These are phyloP conservation scores for Trichoderma asperellum DNA, from an alignment of 2,329 filamentous ascomycete species.

Conservation along the genomic window DNA sequence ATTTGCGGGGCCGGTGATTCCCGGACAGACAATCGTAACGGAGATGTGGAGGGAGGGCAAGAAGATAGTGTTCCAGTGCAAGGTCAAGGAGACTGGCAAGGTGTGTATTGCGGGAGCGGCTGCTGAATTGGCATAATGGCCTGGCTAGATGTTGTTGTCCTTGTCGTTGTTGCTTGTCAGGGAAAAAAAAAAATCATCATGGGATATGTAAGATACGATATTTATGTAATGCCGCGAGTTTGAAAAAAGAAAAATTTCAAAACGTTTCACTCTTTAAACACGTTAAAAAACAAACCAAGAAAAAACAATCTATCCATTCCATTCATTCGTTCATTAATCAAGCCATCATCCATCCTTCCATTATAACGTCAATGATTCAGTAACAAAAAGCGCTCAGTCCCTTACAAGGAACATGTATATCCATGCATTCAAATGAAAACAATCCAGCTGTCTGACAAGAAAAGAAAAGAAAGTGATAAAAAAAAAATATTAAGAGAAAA, in stretches of 20 bases:
- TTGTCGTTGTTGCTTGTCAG: neutral
- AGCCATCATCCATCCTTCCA: neutral
- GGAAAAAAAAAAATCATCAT: neutral
- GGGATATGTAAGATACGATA: neutral
- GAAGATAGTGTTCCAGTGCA: constrained; percentile 81
- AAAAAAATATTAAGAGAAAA: no score
- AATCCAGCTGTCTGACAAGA: neutral
- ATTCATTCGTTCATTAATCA: neutral
- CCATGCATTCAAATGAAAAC: neutral
- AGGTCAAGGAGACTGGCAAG: constrained; percentile 92
- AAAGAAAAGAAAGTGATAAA: neutral
- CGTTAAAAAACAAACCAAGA: neutral
- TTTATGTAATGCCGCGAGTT: neutral
- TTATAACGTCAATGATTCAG: neutral
- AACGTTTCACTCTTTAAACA: neutral
- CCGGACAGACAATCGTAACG: constrained; percentile 85
- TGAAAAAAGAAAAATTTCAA: neutral
- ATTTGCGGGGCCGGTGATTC: constrained; percentile 83
- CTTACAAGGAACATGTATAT: neutral
- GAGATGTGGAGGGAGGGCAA: constrained; percentile 93
- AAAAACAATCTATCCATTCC: constrained; percentile 4
- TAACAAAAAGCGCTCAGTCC: constrained; percentile 5
- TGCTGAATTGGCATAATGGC: constrained; percentile 64
- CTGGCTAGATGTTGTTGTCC: neutral
- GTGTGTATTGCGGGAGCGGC: constrained; percentile 80